Percentiles rank a stretch among this genome's conserved stretches.
Conservation (phyloP, 2,329 filamentous ascomycete genomes). For the Nothophaeocryptopus gaeumannii region DNA sequence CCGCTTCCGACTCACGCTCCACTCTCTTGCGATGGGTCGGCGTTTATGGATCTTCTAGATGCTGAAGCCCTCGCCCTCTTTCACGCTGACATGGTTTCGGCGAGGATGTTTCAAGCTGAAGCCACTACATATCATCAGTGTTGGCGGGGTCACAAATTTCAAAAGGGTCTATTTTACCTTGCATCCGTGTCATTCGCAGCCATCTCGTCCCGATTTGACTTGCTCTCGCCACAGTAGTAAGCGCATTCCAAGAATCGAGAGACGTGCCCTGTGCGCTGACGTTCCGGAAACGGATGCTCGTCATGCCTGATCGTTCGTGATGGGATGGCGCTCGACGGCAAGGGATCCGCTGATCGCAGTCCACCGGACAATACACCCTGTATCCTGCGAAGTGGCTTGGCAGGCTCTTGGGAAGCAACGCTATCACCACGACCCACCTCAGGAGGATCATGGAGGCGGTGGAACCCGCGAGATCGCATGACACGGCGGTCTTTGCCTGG, state of each 20-base stretch:
- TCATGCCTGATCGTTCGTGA: too few species aligned
- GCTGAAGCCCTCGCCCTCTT: conserved; percentile 40
- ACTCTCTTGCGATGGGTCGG: conserved; percentile 69
- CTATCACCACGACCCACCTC: neutral
- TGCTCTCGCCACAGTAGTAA: conserved; percentile 5
- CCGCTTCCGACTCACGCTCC: conserved; percentile 64
- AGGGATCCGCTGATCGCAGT: neutral
- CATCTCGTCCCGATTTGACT: neutral
- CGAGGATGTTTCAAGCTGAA: conserved; percentile 34
- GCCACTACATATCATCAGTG: neutral
- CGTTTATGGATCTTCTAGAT: conserved; percentile 51
- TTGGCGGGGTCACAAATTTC: too few species aligned
- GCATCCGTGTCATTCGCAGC: conserved; percentile 1
- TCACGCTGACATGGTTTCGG: conserved; percentile 35
- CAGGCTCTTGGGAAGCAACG: neutral
- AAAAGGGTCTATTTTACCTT: conserved; percentile 3
- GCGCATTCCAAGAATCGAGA: conserved; percentile 6
- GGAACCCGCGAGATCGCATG: conserved; percentile 12
- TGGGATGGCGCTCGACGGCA: too few species aligned
- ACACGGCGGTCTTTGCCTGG: conserved; percentile 17
- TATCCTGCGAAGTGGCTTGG: conserved; percentile 10
- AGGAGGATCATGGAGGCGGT: neutral
- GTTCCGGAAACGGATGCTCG: too few species aligned
- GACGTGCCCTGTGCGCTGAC: too few species aligned
- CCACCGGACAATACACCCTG: neutral